phyloP scores from a whole-genome alignment of 1,284 basidiomycete genomes.

The Xerocomus nothofagi region DNA sequence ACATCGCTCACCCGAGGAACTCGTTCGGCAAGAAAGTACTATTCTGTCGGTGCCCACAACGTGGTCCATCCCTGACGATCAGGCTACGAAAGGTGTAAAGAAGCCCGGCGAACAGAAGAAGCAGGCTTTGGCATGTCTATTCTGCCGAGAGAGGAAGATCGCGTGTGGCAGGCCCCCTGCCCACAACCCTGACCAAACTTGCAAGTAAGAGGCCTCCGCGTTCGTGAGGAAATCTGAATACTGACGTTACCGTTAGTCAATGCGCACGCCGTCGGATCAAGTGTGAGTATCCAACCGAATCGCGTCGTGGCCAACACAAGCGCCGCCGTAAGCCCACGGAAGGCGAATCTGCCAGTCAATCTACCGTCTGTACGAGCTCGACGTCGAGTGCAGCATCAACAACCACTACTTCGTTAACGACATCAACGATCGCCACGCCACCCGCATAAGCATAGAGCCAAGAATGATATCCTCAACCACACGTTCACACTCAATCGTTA shows the following conservation, averaged over 20 bases:
- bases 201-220: constrained; percentile 43
- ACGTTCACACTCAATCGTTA: constrained; percentile 6
- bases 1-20: constrained; percentile 33
- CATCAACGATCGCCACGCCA: constrained; percentile 23
- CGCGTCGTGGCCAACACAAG: constrained; percentile 52
- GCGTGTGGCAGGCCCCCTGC: constrained; percentile 39
- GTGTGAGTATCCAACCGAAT: constrained; percentile 54
- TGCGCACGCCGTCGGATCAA: constrained; percentile 47
- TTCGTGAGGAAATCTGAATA: constrained; percentile 9
- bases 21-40: constrained; percentile 32
- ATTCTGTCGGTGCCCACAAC: constrained; percentile 30
- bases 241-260: constrained; percentile 41
- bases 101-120: constrained; percentile 40
- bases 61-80: constrained; percentile 39
- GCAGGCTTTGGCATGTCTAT: constrained; percentile 41
- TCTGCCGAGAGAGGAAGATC: constrained; percentile 41
- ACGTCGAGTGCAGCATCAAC: constrained; percentile 22
- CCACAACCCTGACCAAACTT: constrained; percentile 36
- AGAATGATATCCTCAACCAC: constrained; percentile 12
- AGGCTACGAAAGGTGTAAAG: constrained; percentile 35
- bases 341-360: constrained; percentile 26
- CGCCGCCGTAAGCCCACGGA: constrained; percentile 37
- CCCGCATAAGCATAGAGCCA: constrained; percentile 20
- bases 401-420: constrained; percentile 17
- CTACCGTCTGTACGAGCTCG: constrained; percentile 25